Evolutionary conservation across 148 eudicot genomes (phyloP).

Genomic region (Persicaria tinctoria): DNA sequence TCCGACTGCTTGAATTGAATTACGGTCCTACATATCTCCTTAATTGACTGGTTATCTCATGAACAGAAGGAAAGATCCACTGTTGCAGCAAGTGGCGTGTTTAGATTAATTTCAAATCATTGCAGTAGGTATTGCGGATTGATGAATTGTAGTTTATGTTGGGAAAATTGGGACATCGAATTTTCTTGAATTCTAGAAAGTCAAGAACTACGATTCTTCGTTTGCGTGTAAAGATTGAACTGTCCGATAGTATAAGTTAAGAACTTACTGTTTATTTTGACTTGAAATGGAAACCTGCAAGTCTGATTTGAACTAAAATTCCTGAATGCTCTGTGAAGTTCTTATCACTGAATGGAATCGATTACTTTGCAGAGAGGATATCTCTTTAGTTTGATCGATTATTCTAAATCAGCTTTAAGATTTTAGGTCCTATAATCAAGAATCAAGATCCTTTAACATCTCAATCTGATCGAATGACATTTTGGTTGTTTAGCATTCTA

Average conservation of each 20-base stretch:
- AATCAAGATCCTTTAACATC: background rate
- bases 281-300: background rate
- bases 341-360: background rate
- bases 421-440: background rate
- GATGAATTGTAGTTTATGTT: slow-evolving; percentile 3
- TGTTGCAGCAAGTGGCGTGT: background rate
- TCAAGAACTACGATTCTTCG: background rate
- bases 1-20: no score
- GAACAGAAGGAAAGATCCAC: background rate
- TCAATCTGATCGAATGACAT: background rate
- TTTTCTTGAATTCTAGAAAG: background rate
- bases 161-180: background rate
- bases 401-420: background rate
- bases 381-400: background rate
- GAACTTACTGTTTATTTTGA: background rate
- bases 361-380: background rate
- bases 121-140: background rate
- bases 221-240: background rate
- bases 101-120: background rate
- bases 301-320: background rate
- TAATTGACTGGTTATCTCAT: background rate
- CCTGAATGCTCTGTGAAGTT: background rate
- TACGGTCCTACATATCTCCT: background rate
- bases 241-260: background rate
- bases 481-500: background rate